Evolutionary conservation across 2,329 filamentous ascomycete genomes (phyloP).

Genomic region (Aspergillus flavus): DNA sequence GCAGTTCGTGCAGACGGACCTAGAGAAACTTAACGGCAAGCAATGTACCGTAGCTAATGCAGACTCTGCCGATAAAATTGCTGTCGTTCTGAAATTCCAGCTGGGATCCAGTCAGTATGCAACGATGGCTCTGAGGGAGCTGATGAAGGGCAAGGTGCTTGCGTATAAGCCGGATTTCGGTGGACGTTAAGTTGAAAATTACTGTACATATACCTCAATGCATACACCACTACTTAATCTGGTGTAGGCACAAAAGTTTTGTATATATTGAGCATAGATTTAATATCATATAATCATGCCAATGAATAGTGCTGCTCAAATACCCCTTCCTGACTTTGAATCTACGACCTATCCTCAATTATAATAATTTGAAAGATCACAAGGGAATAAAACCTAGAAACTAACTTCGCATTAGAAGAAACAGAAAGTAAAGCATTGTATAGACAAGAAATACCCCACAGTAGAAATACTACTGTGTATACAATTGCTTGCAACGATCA

Average conservation of each 20-base stretch:
- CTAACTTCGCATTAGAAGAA: no score
- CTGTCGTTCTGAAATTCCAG: conserved; percentile 72
- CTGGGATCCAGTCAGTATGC: conserved; percentile 80
- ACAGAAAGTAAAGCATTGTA: no score
- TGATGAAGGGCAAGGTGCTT: conserved; percentile 70
- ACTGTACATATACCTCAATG: conserved; percentile 7
- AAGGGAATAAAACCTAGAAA: no score
- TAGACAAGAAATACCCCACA: no score
- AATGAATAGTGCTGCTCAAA: not conserved
- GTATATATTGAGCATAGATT: not conserved
- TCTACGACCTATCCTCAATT: no score
- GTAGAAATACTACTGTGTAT: no score
- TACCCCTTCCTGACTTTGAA: not conserved
- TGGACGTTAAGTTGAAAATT: conserved; percentile 35
- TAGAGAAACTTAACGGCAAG: conserved; percentile 65
- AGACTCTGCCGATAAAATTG: conserved; percentile 55
- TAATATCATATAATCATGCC: not conserved
- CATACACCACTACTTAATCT: conserved; percentile 1
- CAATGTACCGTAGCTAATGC: conserved; percentile 23
- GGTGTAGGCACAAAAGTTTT: not conserved
- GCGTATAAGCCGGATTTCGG: conserved; percentile 66
- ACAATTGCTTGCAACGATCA: no score
- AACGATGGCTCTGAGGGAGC: conserved; percentile 77
- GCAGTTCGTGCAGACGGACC: conserved; percentile 86
- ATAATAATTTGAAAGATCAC: no score